These are phyloP conservation scores for Lumnitzera littorea DNA, from an alignment of 345 rosid species.

Conservation along the genomic window DNA sequence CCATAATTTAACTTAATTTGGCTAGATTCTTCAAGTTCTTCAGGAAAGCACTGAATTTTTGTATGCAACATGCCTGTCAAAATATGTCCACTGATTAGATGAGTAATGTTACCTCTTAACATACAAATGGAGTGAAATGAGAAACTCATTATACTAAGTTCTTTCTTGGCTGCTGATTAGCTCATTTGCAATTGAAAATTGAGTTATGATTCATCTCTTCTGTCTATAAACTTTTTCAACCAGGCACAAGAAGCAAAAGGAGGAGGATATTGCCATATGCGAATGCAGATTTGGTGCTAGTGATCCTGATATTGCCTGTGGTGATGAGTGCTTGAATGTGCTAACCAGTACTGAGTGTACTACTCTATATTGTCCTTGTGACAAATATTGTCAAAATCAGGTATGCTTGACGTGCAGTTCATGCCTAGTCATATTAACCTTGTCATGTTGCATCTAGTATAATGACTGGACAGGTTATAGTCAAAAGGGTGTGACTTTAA, in stretches of 20 bases:
- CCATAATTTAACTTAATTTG: too few relatives aligned
- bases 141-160: too few relatives aligned
- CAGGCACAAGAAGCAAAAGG: slow-evolving; percentile 90
- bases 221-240: slow-evolving; percentile 6
- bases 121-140: too few relatives aligned
- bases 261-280: slow-evolving; percentile 86
- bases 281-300: slow-evolving; percentile 63
- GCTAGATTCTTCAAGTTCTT: too few relatives aligned
- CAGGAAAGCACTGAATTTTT: too few relatives aligned
- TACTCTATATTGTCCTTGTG: slow-evolving; percentile 71
- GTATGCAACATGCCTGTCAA: too few relatives aligned
- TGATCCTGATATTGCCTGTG: slow-evolving; percentile 76
- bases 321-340: slow-evolving; percentile 79
- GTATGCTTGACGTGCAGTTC: slow-evolving; percentile 15
- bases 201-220: neutral
- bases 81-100: too few relatives aligned
- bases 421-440: too few relatives aligned
- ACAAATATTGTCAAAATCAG: slow-evolving; percentile 77
- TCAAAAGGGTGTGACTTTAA: too few relatives aligned
- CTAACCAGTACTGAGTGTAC: slow-evolving; percentile 91
- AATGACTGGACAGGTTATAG: too few relatives aligned
- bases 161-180: neutral
- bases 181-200: neutral
- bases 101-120: too few relatives aligned
- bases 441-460: too few relatives aligned